Conservation (phyloP, 2,329 filamentous ascomycete genomes). For the Ophiosphaerella narmari region DNA sequence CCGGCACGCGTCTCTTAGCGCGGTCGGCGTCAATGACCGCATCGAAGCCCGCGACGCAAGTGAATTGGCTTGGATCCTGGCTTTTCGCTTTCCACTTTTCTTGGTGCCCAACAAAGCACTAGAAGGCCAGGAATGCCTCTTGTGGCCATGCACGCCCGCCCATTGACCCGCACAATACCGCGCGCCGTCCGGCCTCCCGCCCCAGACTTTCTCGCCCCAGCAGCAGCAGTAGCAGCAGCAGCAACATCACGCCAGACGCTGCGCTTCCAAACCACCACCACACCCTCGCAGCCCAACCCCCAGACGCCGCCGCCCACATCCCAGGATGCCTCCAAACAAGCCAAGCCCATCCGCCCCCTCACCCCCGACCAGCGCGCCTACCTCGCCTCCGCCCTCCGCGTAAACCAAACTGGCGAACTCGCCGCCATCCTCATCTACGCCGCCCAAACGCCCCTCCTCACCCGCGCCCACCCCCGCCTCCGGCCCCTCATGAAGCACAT, state of each 20-base stretch:
- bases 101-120: background rate
- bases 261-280: constrained; percentile 17
- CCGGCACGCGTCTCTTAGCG: constrained; percentile 18
- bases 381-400: constrained; percentile 66
- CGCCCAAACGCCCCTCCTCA: constrained; percentile 81
- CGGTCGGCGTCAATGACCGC: constrained; percentile 4
- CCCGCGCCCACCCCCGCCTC: constrained; percentile 81
- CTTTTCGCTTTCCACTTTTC: too few relatives aligned
- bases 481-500: constrained; percentile 94
- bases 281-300: constrained; percentile 3
- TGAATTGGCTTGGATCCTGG: too few relatives aligned
- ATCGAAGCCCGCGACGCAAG: background rate
- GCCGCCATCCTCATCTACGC: constrained; percentile 94
- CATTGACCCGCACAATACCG: constrained; percentile 20
- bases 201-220: constrained; percentile 37
- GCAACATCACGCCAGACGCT: constrained; percentile 17
- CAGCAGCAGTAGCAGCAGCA: constrained; percentile 23
- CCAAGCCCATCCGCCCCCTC: constrained; percentile 31
- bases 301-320: background rate
- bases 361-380: constrained; percentile 39
- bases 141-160: constrained; percentile 14
- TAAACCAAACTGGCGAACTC: constrained; percentile 98
- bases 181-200: constrained; percentile 10
- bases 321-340: constrained; percentile 7
- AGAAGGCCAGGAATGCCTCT: constrained; percentile 16